Evolutionary conservation across 495 filamentous ascomycete genomes (phyloP).

Genomic region (Talaromyces borbonicus): DNA sequence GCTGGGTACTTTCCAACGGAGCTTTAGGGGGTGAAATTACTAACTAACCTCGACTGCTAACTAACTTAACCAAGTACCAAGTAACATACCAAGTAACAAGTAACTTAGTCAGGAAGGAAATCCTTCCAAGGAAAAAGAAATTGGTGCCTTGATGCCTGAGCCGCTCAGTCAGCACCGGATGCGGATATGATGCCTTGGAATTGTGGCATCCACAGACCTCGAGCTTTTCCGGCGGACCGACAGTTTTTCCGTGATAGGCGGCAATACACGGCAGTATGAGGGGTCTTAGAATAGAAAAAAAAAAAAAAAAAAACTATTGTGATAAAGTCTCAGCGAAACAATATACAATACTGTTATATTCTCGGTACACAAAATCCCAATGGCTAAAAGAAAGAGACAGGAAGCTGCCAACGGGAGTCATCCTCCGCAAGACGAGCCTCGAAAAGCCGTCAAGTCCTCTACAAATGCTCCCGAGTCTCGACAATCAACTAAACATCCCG

Average conservation of each 20-base stretch:
- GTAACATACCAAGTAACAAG: too few species aligned
- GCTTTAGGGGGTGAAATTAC: constrained; percentile 13
- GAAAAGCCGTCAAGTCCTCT: constrained; percentile 29
- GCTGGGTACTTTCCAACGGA: background rate
- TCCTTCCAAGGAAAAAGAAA: constrained; percentile 7
- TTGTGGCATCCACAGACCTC: background rate
- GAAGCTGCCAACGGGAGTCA: constrained; percentile 22
- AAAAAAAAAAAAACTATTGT: constrained; percentile 6
- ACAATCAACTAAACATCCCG: constrained; percentile 19
- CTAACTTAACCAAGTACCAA: background rate
- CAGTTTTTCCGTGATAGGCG: background rate
- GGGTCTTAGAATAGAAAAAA: too few species aligned
- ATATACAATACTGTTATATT: constrained; percentile 15
- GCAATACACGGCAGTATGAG: background rate
- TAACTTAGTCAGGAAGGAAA: too few species aligned
- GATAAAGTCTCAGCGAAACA: constrained; percentile 16
- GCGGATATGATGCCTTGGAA: constrained; percentile 2
- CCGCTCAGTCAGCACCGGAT: background rate
- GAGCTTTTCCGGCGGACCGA: background rate
- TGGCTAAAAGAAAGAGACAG: constrained; percentile 71
- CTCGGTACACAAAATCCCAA: constrained; percentile 19
- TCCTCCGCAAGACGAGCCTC: constrained; percentile 13
- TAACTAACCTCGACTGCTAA: too few species aligned
- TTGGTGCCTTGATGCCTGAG: background rate
- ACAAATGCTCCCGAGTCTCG: constrained; percentile 15